Evolutionary conservation across 495 filamentous ascomycete species (phyloP).

Genomic region (Penicillium crystallinum): DNA sequence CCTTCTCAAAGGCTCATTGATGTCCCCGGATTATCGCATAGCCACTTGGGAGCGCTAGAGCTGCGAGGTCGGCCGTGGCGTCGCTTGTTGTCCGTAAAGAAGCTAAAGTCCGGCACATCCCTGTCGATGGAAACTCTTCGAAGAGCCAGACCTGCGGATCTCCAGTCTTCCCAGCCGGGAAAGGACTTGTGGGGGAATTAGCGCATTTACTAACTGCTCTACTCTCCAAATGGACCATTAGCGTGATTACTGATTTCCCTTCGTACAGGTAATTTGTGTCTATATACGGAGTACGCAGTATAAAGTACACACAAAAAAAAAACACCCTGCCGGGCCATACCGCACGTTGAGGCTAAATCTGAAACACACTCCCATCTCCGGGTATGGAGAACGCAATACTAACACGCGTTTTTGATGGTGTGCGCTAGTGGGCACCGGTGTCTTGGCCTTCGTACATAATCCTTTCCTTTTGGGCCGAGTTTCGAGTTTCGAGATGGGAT

Average conservation of each 20-base stretch:
- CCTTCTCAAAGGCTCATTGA: background rate
- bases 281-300: too few species aligned
- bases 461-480: background rate
- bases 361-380: constrained; percentile 27
- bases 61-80: background rate
- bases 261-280: too few species aligned
- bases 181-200: constrained; percentile 2
- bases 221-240: background rate
- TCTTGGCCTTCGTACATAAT: constrained; percentile 10
- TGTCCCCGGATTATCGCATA: background rate
- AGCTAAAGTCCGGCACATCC: background rate
- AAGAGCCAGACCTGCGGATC: constrained; percentile 1
- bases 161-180: background rate
- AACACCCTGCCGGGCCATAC: constrained; percentile 22
- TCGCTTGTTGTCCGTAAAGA: background rate
- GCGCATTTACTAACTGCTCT: background rate
- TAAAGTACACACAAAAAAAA: too few species aligned
- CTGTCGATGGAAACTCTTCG: constrained; percentile 1
- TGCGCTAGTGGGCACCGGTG: constrained; percentile 14
- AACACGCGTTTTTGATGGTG: constrained; percentile 24
- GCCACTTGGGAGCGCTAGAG: background rate
- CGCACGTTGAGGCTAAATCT: constrained; percentile 29
- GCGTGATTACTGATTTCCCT: background rate
- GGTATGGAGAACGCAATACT: constrained; percentile 11
- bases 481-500: constrained; percentile 1